Base-by-base conservation (phyloP, 345 rosid species). In the Lepidium aucheri region DNA sequence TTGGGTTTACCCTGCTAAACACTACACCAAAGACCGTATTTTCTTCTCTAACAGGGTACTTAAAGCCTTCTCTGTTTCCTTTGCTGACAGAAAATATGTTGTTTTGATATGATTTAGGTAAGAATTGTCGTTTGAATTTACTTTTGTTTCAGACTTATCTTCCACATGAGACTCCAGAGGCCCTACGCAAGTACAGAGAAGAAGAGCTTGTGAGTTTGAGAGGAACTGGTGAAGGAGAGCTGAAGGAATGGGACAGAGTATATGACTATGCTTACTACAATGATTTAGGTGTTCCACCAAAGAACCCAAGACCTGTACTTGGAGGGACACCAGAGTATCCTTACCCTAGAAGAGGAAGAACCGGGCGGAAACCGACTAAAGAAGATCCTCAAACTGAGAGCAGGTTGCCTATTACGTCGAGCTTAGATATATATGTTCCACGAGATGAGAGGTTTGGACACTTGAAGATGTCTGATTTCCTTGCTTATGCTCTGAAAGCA, bases 201-300 rank as follows among this genome's bases (percentile, higher is more conserved):
- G 83, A 84, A 65, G 98, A 91, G 44, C 77, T 91, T 0, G 15
- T 28, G 53, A 79, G 52, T 34, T 70, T 91, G 63, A 80, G 98
- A 83, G 98, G 98, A 54, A 76, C 78, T 24, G 96, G 87, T 1
- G 45, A 75, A 59, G 87, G 87, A 64, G 82, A 85, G 84, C 87
- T 87, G 3, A 46, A 88, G 39, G 88, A 88, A 80, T 76, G 82
- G 85, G 96, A 91, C 56, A 77, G 96, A 39, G 84, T 88, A 6
- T 91, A 91, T 69, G 98, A 91, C 69, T 91, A 91, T 76, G 96
- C 86, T 67, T 80, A 36, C 74, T 91, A 91, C 77, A 88, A 91
- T 43, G 98, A 91, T 58, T 58, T 91, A 68, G 88, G 86, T 0
- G 77, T 81, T 14, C 96, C 94, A 0, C 63, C 72, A 7, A 59